Percentiles rank a stretch among this genome's conserved stretches.
These are phyloP conservation scores for Reticulascus tulasneorum DNA, from an alignment of 2,329 filamentous ascomycete species.

Conservation along the genomic window DNA sequence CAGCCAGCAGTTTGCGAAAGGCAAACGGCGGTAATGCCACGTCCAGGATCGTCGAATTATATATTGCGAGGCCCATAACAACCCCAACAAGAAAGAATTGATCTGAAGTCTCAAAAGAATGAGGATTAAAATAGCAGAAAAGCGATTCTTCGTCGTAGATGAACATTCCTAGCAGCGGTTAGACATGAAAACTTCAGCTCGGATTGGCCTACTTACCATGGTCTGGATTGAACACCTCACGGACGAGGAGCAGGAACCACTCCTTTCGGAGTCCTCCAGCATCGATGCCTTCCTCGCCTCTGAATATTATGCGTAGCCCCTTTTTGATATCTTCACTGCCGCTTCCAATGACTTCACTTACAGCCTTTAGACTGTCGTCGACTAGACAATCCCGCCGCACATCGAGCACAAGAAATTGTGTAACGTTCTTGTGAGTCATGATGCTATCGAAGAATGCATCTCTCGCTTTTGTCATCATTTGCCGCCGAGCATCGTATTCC, in stretches of 20 bases:
- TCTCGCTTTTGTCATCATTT: constrained; percentile 84
- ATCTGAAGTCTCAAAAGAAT: constrained; percentile 84
- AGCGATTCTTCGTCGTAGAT: constrained; percentile 86
- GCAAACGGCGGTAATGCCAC: constrained; percentile 84
- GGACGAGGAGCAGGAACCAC: constrained; percentile 85
- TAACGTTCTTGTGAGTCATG: constrained; percentile 67
- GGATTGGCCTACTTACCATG: constrained; percentile 59
- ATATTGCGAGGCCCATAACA: constrained; percentile 83
- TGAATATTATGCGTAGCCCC: constrained; percentile 77
- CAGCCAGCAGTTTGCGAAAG: constrained; percentile 80
- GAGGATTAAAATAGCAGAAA: constrained; percentile 90
- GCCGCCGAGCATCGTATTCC: constrained; percentile 79
- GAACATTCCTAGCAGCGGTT: constrained; percentile 66
- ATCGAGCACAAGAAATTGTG: constrained; percentile 72
- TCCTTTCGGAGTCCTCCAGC: constrained; percentile 87
- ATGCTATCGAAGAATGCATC: constrained; percentile 92
- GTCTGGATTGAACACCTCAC: constrained; percentile 87
- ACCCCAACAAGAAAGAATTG: constrained; percentile 90
- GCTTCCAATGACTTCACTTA: constrained; percentile 79
- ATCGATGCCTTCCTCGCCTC: constrained; percentile 87
- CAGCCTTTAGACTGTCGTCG: constrained; percentile 79
- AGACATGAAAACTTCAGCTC: constrained; percentile 1
- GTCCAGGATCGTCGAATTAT: constrained; percentile 91
- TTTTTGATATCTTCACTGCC: constrained; percentile 87
- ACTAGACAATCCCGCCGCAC: constrained; percentile 82